phyloP scores from a whole-genome alignment of 1,284 basidiomycete species.

The Trametes polyzona region DNA sequence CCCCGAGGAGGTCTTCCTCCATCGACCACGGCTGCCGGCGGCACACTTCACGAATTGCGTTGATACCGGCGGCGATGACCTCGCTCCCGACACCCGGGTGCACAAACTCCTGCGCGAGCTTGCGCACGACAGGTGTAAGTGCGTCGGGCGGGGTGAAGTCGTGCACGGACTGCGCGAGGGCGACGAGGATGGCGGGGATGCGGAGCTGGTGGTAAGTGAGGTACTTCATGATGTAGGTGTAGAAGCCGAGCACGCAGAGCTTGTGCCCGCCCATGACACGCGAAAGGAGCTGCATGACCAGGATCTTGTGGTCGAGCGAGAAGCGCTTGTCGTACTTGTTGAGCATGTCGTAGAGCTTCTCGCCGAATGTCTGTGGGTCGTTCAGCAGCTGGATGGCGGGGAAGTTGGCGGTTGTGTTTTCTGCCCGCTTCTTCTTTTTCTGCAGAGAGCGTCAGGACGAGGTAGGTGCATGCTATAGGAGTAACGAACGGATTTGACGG shows the following conservation, averaged over 20 bases:
- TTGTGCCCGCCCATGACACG: conserved; percentile 95
- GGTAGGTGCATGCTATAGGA: not conserved
- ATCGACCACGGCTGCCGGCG: conserved; percentile 95
- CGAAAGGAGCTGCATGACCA: conserved; percentile 97
- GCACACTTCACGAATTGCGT: conserved; percentile 93
- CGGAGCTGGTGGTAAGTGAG: conserved; percentile 93
- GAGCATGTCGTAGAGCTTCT: conserved; percentile 91
- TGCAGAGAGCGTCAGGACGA: conserved; percentile 34
- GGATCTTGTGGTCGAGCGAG: conserved; percentile 95
- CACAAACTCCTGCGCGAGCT: conserved; percentile 95
- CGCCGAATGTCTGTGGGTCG: conserved; percentile 95
- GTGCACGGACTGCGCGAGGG: conserved; percentile 95
- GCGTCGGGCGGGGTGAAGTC: conserved; percentile 95
- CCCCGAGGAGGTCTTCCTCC: conserved; percentile 91
- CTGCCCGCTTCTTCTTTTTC: conserved; percentile 63
- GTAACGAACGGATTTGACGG: conserved; percentile 52
- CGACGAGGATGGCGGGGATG: conserved; percentile 93
- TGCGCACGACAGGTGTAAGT: conserved; percentile 87
- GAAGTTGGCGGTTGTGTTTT: conserved; percentile 72
- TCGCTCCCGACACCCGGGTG: conserved; percentile 97
- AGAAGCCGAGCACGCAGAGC: conserved; percentile 94
- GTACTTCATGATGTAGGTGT: conserved; percentile 96
- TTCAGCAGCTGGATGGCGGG: conserved; percentile 93
- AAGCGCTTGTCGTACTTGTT: conserved; percentile 90
- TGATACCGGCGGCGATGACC: conserved; percentile 95